phyloP scores from a whole-genome alignment of 306 rosid genomes.

The Arachis hypogaea region DNA sequence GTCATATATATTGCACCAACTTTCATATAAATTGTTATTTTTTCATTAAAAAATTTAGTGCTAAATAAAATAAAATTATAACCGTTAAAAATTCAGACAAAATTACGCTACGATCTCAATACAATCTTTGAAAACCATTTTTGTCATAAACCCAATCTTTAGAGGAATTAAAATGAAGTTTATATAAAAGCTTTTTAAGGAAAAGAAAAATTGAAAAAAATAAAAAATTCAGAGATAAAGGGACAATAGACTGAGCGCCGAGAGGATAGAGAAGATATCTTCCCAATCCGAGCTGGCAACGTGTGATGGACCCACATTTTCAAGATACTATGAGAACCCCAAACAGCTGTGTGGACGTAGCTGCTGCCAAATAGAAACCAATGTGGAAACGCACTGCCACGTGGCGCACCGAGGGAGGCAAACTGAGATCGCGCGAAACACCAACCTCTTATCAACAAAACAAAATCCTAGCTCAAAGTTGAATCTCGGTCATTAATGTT shows the following conservation, averaged over 20 bases:
- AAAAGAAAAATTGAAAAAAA: background rate
- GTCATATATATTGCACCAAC: no score
- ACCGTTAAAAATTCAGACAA: no score
- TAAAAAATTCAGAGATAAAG: background rate
- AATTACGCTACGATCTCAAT: no score
- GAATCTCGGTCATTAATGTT: constrained; percentile 25
- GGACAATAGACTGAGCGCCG: constrained; percentile 40
- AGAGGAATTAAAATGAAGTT: no score
- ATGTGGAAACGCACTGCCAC: constrained; percentile 48
- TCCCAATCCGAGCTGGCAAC: constrained; percentile 66
- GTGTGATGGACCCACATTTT: constrained; percentile 46
- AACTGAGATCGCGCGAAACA: constrained; percentile 68
- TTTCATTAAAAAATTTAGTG: no score
- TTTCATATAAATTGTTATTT: no score
- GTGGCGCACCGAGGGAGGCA: constrained; percentile 65
- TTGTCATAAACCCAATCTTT: no score
- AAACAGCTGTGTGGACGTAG: constrained; percentile 57
- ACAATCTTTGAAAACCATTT: no score
- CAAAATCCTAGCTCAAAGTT: constrained; percentile 9
- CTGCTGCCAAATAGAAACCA: constrained; percentile 52
- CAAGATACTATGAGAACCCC: constrained; percentile 25
- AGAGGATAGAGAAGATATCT: constrained; percentile 55
- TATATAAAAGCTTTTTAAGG: no score
- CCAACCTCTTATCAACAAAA: constrained; percentile 74
- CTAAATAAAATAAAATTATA: no score